Evolutionary conservation across 441 rosid species (phyloP).

Genomic region (Heliophila coronopifolia): DNA sequence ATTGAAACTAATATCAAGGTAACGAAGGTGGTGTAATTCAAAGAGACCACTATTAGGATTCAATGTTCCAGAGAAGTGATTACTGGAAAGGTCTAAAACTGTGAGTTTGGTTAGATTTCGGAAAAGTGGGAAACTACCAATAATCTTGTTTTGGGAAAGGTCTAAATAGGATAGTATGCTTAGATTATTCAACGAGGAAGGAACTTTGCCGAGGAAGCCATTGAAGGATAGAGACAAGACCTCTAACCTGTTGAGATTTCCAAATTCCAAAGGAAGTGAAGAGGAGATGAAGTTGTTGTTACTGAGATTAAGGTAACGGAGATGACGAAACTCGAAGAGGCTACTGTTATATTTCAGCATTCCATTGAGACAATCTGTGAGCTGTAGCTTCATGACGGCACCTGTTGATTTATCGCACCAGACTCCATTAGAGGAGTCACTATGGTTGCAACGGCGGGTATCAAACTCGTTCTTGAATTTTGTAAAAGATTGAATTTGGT

Average conservation of each 20-base stretch:
- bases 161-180: no score
- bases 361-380: conserved; percentile 2
- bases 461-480: neutral
- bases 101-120: no score
- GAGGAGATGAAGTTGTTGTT: conserved; percentile 4
- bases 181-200: neutral
- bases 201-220: conserved; percentile 3
- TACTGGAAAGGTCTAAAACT: no score
- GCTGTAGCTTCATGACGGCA: neutral
- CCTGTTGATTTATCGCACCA: neutral
- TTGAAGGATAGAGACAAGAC: conserved; percentile 6
- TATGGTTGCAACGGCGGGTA: neutral
- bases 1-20: neutral
- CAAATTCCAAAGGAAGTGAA: neutral
- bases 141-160: no score
- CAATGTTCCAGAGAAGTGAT: no score
- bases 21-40: neutral
- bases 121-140: no score
- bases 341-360: conserved; percentile 4
- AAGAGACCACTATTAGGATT: conserved; percentile 8
- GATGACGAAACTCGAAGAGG: conserved; percentile 1
- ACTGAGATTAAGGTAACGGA: conserved; percentile 5
- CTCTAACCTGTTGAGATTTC: conserved; percentile 6
- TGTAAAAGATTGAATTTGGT: neutral
- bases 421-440: neutral